These are phyloP conservation scores for Cryptosporidium muris DNA, from an alignment of 169 alveolate genomes.

Conservation along the genomic window DNA sequence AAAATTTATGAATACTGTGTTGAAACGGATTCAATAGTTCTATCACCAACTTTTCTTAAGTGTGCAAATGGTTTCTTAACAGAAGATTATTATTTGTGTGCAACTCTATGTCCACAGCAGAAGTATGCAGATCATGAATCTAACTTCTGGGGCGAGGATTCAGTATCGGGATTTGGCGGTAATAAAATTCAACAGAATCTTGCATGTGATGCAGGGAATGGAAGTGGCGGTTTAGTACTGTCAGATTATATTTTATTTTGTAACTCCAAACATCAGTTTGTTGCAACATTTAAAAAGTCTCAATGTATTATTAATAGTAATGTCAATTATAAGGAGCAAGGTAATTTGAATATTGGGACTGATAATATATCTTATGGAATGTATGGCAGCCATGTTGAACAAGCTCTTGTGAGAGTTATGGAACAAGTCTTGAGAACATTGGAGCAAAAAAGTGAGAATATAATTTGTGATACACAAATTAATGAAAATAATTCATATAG, in stretches of 20 bases:
- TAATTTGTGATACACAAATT: too few relatives aligned
- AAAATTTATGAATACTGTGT: constrained; percentile 59
- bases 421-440: too few relatives aligned
- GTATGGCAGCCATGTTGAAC: constrained; percentile 47
- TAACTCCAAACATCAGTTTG: constrained; percentile 67
- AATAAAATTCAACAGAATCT: constrained; percentile 59
- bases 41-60: constrained; percentile 54
- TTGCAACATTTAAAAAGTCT: constrained; percentile 53
- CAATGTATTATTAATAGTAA: neutral
- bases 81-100: constrained; percentile 62
- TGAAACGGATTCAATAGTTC: constrained; percentile 17
- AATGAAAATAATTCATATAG: too few relatives aligned
- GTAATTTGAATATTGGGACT: too few relatives aligned
- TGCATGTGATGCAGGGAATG: constrained; percentile 17
- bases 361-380: neutral
- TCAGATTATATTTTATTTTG: constrained; percentile 49
- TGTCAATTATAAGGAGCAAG: neutral
- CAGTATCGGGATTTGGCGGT: constrained; percentile 59
- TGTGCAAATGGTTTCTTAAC: constrained; percentile 68
- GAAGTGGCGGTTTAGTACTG: constrained; percentile 28
- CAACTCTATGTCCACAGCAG: constrained; percentile 64
- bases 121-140: constrained; percentile 70
- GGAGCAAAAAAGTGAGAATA: too few relatives aligned
- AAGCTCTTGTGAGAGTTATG: constrained; percentile 53
- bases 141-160: constrained; percentile 69